Percentiles rank a stretch among this genome's conserved stretches.
Evolutionary conservation across 2,329 filamentous ascomycete genomes (phyloP).

Genomic region (Geosmithia morbida): DNA sequence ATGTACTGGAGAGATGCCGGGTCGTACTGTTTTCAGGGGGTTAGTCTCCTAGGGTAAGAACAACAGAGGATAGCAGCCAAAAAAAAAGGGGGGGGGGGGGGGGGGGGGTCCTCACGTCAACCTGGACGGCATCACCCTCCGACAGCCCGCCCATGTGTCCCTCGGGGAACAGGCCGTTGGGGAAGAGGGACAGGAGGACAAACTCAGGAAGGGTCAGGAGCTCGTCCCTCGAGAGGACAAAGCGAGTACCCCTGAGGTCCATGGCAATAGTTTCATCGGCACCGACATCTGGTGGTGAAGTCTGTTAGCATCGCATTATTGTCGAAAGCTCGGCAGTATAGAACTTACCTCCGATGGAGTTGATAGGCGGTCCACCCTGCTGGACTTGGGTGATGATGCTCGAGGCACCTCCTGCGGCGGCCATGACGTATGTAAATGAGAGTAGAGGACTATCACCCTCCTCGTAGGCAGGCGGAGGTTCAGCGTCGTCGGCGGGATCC

Average conservation of each 20-base stretch:
- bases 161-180: slow-evolving; percentile 94
- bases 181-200: slow-evolving; percentile 91
- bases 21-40: slow-evolving; percentile 57
- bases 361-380: slow-evolving; percentile 79
- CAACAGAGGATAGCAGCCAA: background rate
- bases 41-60: background rate
- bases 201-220: slow-evolving; percentile 93
- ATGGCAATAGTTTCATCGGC: slow-evolving; percentile 91
- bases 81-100: background rate
- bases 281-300: slow-evolving; percentile 45
- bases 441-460: slow-evolving; percentile 87
- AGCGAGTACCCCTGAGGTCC: slow-evolving; percentile 87
- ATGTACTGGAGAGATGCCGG: slow-evolving; percentile 94
- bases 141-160: slow-evolving; percentile 88
- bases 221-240: slow-evolving; percentile 89
- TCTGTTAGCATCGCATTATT: too few species aligned
- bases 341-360: slow-evolving; percentile 66
- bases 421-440: slow-evolving; percentile 95
- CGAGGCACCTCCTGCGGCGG: slow-evolving; percentile 86
- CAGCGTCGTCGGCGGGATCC: slow-evolving; percentile 48
- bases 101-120: slow-evolving; percentile 62
- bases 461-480: slow-evolving; percentile 90
- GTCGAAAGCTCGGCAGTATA: background rate
- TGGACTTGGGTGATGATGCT: slow-evolving; percentile 99
- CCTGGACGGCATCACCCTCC: slow-evolving; percentile 87